Evolutionary conservation across 202 grass and related monocot genomes (phyloP), one percentile per base, ranked within the genome.

Genomic region (Bolboschoenoplectus hybrid): DNA sequence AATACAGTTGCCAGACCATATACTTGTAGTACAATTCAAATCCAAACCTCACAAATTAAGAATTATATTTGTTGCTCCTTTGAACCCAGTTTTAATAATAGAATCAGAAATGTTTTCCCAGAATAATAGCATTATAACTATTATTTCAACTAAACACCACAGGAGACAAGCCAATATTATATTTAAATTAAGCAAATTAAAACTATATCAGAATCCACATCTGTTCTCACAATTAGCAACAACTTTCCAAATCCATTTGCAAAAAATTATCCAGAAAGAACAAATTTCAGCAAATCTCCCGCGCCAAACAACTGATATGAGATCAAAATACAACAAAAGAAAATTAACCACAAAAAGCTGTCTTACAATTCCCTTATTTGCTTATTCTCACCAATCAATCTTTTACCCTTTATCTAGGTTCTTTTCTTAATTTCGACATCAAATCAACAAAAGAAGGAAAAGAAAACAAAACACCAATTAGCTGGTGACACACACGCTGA

Each of bases 301-400:
- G 8, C 7, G n/a, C 41, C 68, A 72, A 72, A 72, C 9, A 44
- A 2, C n/a, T 17, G 1, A 46, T 14, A 73, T 73, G 8, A 46
- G 32, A n/a, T 74, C 3, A 74, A 50, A 74, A 50, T 47, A 9
- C 19, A 50, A 26, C 19, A 50, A 47, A 51, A 26, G 10, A 51
- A 74, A 74, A 74, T 45, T 46, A 46, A 72, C 41, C 68, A 19
- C 16, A 6, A 45, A 72, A 72, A 72, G 41, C 68, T 72, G 7
- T 45, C 68, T 67, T 12, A 43, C 45, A 74, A 50, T 50, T 9
- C 44, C 43, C 69, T 26, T 32, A 10, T 47, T 73, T 73, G 7
- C 16, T 73, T 2, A 50, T 47, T 11, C 5, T 44, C 7, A 26
- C 69, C n/a, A 50, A 74, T 50, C 8, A 74, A 74, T 74, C 45